Conservation (phyloP, 257 asterid species). For the Penstemon eatonii region DNA sequence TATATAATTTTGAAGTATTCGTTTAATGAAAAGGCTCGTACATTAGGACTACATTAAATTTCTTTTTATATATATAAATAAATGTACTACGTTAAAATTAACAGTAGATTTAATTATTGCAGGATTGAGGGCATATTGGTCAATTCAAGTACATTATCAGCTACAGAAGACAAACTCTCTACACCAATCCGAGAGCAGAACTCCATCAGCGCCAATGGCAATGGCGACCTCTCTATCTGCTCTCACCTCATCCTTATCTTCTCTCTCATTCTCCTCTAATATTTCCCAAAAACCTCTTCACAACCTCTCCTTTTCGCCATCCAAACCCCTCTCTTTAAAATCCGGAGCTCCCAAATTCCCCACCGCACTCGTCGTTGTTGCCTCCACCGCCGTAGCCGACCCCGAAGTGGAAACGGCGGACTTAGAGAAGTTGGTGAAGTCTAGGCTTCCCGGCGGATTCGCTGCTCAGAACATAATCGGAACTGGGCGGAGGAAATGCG, state of each 20-base stretch:
- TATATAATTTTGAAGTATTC: too few species aligned
- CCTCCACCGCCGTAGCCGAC: constrained; percentile 50
- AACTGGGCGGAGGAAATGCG: constrained; percentile 88
- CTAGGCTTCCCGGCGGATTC: constrained; percentile 93
- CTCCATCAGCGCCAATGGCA: constrained; percentile 24
- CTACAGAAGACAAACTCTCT: constrained; percentile 3
- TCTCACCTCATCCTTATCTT: constrained; percentile 68
- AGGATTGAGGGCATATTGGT: constrained; percentile 32
- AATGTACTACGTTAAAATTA: too few species aligned
- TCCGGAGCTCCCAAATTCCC: constrained; percentile 31
- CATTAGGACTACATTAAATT: too few species aligned
- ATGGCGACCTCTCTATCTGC: constrained; percentile 62
- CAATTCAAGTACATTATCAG: constrained; percentile 22
- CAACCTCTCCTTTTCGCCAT: constrained; percentile 36
- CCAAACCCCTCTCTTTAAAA: constrained; percentile 30
- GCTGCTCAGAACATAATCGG: constrained; percentile 88
- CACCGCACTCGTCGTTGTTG: constrained; percentile 19
- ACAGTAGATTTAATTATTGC: background rate
- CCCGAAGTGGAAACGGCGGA: constrained; percentile 51
- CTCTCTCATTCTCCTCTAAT: constrained; percentile 85
- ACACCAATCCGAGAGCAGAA: too few species aligned
- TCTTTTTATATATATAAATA: too few species aligned
- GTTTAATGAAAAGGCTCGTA: too few species aligned
- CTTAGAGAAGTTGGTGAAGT: constrained; percentile 63
- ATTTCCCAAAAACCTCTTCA: constrained; percentile 49